A percentile compares a stretch with the other conserved stretches of the same genome.
These are phyloP conservation scores for Cercospora zeae-maydis DNA, from an alignment of 2,329 filamentous ascomycete species.

Conservation along the genomic window DNA sequence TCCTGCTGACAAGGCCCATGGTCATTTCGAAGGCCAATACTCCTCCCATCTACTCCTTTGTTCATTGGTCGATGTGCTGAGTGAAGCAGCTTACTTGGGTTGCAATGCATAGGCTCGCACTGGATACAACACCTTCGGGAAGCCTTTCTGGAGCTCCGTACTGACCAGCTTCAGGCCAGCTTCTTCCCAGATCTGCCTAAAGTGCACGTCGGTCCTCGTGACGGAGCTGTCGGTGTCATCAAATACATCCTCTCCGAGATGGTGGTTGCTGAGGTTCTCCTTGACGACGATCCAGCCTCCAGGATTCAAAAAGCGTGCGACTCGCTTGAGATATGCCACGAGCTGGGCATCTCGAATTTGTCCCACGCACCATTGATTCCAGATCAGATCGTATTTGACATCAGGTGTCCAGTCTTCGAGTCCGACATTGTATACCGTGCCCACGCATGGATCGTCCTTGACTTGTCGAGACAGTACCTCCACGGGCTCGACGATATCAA, in stretches of 20 bases:
- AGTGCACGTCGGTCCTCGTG: constrained; percentile 71
- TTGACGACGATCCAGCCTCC: constrained; percentile 66
- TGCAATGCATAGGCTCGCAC: constrained; percentile 76
- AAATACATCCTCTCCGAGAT: constrained; percentile 61
- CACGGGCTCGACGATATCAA: constrained; percentile 85
- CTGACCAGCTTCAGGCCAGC: constrained; percentile 66
- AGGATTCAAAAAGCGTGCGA: constrained; percentile 49
- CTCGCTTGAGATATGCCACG: constrained; percentile 61
- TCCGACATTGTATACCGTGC: constrained; percentile 67
- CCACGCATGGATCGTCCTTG: constrained; percentile 48
- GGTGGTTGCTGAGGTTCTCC: constrained; percentile 67
- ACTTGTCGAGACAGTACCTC: constrained; percentile 71
- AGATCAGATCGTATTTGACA: constrained; percentile 70
- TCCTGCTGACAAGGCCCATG: too few species aligned
- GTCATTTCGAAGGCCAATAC: too few species aligned
- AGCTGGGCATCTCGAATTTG: constrained; percentile 75
- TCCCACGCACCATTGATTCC: constrained; percentile 87
- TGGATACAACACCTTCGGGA: constrained; percentile 66
- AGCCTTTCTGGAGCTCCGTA: constrained; percentile 69
- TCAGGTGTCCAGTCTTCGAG: constrained; percentile 66
- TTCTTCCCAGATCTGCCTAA: constrained; percentile 63
- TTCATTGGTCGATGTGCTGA: neutral
- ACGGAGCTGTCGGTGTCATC: constrained; percentile 74
- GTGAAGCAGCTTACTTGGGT: constrained; percentile 36
- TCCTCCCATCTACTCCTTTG: neutral